Base-by-base conservation (phyloP, 2,329 filamentous ascomycete genomes). In the Ambrosiella xylebori region DNA sequence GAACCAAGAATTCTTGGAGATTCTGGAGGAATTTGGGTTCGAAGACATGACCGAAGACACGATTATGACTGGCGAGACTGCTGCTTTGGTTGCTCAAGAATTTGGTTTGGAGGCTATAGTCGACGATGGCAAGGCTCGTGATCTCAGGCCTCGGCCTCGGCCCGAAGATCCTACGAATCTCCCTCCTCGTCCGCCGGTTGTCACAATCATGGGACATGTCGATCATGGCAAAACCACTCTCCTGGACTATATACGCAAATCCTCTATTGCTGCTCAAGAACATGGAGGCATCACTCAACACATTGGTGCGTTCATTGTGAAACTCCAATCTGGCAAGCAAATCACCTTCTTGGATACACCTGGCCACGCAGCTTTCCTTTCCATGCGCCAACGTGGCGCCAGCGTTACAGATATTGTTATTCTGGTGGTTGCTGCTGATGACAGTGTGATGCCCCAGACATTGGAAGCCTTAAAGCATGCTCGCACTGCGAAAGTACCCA, bases 161-260 rank as follows among this genome's bases (percentile, higher is more conserved):
- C 79, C 81, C 7, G 82, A 82, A 65, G 87, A 91, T 68, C 77
- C 74, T 54, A 80, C 85, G 0, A 64, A 69, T 12, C 70, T 96
- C 7, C 88, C 89, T 1, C 70, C 74, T 39, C 81, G 94, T 13
- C 91, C 93, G 7, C 94, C 93, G 0, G 88, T 98, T 40, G 90
- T 98, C 44, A 97, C 94, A 0, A 98, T 98, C 66, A 98, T 98
- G 94, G 93, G 93, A 1, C 93, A 98, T 63, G 93, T 98, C 64
- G 94, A 98, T 68, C 93, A 98, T 68, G 93, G 93, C 57, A 98
- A 98, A 73, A 98, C 93, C 0, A 98, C 94, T 0, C 82, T 98
- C 47, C 76, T 98, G 8, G 93, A 98, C 68, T 97, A 84, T 71
- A 75, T 98, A 50, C 86, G 93, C 41, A 94, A 95, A 65, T 93